phyloP scores from a whole-genome alignment of 2,329 filamentous ascomycete species.

The Trichoderma breve region DNA sequence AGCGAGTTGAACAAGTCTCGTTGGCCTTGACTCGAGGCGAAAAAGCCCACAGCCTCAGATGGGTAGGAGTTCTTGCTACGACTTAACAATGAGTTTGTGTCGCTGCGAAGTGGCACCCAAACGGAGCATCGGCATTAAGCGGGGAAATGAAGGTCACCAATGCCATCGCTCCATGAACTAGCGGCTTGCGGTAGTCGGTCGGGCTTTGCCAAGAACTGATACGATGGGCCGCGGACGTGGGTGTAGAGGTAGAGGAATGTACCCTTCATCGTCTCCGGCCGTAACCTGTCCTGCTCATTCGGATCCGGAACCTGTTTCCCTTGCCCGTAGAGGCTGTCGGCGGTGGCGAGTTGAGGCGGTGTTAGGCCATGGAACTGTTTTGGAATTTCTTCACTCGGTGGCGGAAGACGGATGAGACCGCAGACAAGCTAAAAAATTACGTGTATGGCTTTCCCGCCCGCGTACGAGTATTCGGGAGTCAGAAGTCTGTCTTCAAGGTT shows the following conservation, averaged over 20 bases:
- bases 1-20: not conserved
- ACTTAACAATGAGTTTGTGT: not conserved
- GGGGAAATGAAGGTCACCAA: conserved; percentile 3
- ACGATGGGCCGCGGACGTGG: not conserved
- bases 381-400: not conserved
- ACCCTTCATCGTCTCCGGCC: not conserved
- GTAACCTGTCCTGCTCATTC: not conserved
- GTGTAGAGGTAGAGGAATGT: not conserved
- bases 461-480: not conserved
- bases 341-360: not conserved
- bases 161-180: not conserved
- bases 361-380: not conserved
- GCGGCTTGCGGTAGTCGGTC: not conserved
- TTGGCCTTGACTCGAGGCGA: not conserved
- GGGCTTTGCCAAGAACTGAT: not conserved
- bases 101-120: not conserved
- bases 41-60: not conserved
- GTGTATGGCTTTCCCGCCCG: not conserved
- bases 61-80: not conserved
- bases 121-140: conserved; percentile 2
- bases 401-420: not conserved
- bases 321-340: not conserved
- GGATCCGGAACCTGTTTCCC: not conserved
- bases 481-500: conserved; percentile 14
- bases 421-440: not conserved